Evolutionary conservation across 2,329 filamentous ascomycete species (phyloP).

Genomic region (Nemania sp.): DNA sequence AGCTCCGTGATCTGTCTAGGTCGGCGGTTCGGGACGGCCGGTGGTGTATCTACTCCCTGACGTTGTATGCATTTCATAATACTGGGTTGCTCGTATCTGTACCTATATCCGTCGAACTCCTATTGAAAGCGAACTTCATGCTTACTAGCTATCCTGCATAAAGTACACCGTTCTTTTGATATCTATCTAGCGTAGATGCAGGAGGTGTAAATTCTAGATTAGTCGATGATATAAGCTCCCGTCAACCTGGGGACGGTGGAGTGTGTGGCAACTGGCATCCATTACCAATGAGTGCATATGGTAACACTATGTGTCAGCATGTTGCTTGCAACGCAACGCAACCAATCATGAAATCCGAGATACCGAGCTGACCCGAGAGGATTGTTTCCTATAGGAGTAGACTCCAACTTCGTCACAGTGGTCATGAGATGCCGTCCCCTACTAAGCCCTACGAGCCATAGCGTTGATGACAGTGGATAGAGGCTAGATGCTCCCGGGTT

Average conservation of each 20-base stretch:
- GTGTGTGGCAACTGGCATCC: not conserved
- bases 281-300: slow-evolving; percentile 1
- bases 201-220: not conserved
- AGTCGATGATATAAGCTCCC: not conserved
- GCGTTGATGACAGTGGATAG: slow-evolving; percentile 13
- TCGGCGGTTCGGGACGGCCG: not conserved
- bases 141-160: not conserved
- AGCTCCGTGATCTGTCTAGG: not conserved
- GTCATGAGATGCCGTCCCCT: not conserved
- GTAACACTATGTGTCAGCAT: slow-evolving; percentile 8
- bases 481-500: not conserved
- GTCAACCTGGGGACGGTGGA: not conserved
- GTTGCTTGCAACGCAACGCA: not conserved
- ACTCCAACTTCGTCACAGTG: slow-evolving; percentile 9
- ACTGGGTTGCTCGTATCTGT: not conserved
- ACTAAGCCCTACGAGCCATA: slow-evolving; percentile 8
- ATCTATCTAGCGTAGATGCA: not conserved
- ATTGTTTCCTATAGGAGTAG: not conserved
- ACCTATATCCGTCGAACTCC: not conserved
- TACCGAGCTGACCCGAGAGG: slow-evolving; percentile 33
- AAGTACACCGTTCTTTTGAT: not conserved
- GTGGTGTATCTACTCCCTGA: not conserved
- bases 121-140: not conserved
- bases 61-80: not conserved
- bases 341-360: slow-evolving; percentile 30